Conservation (phyloP, 225 moss, liverwort and hornwort species). For the Sphagnum contortum region DNA sequence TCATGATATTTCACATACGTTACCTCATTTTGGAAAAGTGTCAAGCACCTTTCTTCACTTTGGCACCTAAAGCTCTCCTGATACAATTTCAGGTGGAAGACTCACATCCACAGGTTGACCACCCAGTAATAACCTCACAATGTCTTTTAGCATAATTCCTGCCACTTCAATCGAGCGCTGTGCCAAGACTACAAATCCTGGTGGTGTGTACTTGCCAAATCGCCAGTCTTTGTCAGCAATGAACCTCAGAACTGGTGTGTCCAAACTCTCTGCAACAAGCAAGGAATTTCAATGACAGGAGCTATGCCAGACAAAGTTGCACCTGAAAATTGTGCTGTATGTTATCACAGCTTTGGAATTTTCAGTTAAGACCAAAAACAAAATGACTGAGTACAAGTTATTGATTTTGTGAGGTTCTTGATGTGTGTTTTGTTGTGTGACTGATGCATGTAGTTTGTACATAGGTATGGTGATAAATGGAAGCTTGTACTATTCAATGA, state of each 20-base stretch:
- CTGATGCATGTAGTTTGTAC: too few relatives aligned
- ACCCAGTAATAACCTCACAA: constrained; percentile 25
- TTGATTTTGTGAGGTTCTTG: too few relatives aligned
- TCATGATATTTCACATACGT: too few relatives aligned
- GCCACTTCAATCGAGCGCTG: constrained; percentile 59
- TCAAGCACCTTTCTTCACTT: too few relatives aligned
- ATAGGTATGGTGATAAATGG: too few relatives aligned
- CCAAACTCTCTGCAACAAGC: constrained; percentile 61
- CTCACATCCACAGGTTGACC: constrained; percentile 30
- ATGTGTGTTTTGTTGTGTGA: too few relatives aligned
- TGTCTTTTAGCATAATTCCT: constrained; percentile 47
- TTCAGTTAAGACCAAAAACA: too few relatives aligned
- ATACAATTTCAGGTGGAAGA: constrained; percentile 62
- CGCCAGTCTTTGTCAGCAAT: constrained; percentile 86
- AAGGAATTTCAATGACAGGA: background rate
- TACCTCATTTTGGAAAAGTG: too few relatives aligned
- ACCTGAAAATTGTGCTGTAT: too few relatives aligned
- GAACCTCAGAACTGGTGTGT: constrained; percentile 37
- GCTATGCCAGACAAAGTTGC: background rate
- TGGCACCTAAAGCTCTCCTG: constrained; percentile 45
- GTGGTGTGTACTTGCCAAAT: constrained; percentile 59
- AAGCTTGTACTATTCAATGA: background rate
- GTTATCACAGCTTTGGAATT: too few relatives aligned
- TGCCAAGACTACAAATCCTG: constrained; percentile 22
- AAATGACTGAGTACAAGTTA: too few relatives aligned